phyloP scores from a whole-genome alignment of 768 basidiomycete genomes.

The Lanmaoa pseudosensibilis region DNA sequence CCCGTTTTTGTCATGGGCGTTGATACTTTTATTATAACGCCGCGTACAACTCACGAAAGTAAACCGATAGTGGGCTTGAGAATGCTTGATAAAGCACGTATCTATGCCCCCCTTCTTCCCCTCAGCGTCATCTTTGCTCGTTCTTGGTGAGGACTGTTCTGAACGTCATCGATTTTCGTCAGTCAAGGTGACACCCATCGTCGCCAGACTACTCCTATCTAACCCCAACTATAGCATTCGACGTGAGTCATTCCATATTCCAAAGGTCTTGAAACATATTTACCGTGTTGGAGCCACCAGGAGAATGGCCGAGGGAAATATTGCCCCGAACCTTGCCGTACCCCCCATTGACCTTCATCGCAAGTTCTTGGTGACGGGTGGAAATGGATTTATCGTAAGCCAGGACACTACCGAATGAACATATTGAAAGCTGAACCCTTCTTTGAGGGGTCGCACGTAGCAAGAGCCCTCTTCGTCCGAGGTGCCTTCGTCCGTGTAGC shows the following conservation, averaged over 20 bases:
- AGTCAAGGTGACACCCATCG: background rate
- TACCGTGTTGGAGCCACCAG: background rate
- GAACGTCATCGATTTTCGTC: background rate
- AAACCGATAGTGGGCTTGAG: background rate
- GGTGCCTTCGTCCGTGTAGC: slow-evolving; percentile 43
- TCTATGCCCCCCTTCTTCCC: background rate
- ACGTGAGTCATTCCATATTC: background rate
- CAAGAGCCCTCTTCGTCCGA: slow-evolving; percentile 34
- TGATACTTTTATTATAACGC: background rate
- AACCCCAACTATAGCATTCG: background rate
- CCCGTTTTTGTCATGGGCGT: background rate
- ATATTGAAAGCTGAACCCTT: background rate
- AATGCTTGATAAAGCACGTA: slow-evolving; percentile 3
- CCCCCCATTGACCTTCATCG: background rate
- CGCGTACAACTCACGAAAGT: background rate
- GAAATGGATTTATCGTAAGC: slow-evolving; percentile 55
- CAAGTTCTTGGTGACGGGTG: slow-evolving; percentile 47
- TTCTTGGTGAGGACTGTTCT: background rate
- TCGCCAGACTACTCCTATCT: background rate
- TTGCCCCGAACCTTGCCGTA: background rate
- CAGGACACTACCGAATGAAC: background rate
- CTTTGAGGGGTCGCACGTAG: slow-evolving; percentile 52
- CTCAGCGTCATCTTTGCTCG: background rate
- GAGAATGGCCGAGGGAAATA: slow-evolving; percentile 1
- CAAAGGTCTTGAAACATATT: background rate